Evolutionary conservation across 1,284 basidiomycete genomes (phyloP), one percentile per base, ranked within the genome.

Genomic region (Wallemia hederae): DNA sequence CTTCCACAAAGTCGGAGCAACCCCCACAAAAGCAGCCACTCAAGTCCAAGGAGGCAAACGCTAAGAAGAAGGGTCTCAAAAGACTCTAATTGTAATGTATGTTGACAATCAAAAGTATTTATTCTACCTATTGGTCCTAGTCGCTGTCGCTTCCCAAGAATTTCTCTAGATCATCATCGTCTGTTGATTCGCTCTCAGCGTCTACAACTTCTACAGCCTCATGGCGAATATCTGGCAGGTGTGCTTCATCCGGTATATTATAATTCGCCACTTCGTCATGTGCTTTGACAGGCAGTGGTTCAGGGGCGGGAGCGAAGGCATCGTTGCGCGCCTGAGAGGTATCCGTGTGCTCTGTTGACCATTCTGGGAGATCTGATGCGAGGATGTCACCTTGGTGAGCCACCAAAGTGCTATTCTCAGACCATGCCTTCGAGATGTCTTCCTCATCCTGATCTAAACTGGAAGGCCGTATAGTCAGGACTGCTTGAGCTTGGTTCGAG

Each of bases 1-100:
- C 24, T 66, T 68, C 7, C 60, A 63, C 17, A 62, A 31, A 66
- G 66, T 24, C 33, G 60, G 59, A 66, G 61, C 58, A 68, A 29
- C 63, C 34, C 59, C 17, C 62, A 65, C 68, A n/a, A 65, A 69
- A 34, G 65, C 66, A 24, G 61, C 59, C 59, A 66, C 67, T 24
- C 63, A 65, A 66, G 64, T 63, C 61, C 64, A 62, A 63, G 29
- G 63, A 63, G 59, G 62, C 61, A 15, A 63, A 62, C 24, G 27
- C 60, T 72, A 75, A 82, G 69, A 85, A 85, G 76, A 86, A 85
- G 74, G 84, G 83, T 14, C 70, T 86, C 66, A 86, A 83, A 71
- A 75, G 83, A 64, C 71, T 85, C 69, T 85, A 59, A 62, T 17
- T 56, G n/a, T n/a, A n/a, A n/a, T 17, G 17, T 31, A 7, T 31